Evolutionary conservation across 2,329 filamentous ascomycete genomes (phyloP).

Genomic region (Plectosphaerella plurivora): DNA sequence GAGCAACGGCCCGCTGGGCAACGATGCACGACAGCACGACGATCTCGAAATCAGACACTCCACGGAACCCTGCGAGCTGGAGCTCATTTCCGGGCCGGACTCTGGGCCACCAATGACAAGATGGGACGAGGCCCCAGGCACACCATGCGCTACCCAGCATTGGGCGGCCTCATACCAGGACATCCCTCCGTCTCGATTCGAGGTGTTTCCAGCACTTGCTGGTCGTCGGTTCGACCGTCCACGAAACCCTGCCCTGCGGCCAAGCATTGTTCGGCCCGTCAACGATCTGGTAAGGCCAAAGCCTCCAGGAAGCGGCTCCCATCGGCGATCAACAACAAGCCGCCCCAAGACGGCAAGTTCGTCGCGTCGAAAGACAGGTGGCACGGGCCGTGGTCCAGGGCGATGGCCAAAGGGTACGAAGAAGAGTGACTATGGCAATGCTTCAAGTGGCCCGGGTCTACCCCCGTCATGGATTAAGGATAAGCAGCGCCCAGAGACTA

Average conservation of each 20-base stretch:
- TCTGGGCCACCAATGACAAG: slow-evolving; percentile 5
- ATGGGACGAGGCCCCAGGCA: background rate
- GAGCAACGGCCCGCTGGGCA: too few relatives aligned
- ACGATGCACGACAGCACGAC: too few relatives aligned
- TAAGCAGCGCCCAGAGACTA: slow-evolving; percentile 19
- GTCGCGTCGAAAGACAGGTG: slow-evolving; percentile 52
- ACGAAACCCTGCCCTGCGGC: slow-evolving; percentile 35
- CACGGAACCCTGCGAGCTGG: slow-evolving; percentile 20
- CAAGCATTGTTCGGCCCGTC: slow-evolving; percentile 27
- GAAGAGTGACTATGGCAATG: slow-evolving; percentile 64
- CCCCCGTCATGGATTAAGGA: slow-evolving; percentile 51
- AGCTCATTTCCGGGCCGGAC: too few relatives aligned
- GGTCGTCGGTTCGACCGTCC: slow-evolving; percentile 43
- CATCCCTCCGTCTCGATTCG: slow-evolving; percentile 69
- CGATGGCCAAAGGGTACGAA: slow-evolving; percentile 66
- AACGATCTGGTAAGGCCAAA: slow-evolving; percentile 33
- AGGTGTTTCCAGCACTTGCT: slow-evolving; percentile 65
- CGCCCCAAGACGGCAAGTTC: slow-evolving; percentile 36
- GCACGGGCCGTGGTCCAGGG: slow-evolving; percentile 60
- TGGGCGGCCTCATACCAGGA: slow-evolving; percentile 46
- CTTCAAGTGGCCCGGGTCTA: slow-evolving; percentile 59
- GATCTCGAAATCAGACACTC: slow-evolving; percentile 13
- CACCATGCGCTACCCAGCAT: slow-evolving; percentile 11
- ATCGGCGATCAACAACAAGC: slow-evolving; percentile 16
- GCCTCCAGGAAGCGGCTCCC: slow-evolving; percentile 25